phyloP scores from a whole-genome alignment of 1,284 basidiomycete genomes.

The Somion occarium region DNA sequence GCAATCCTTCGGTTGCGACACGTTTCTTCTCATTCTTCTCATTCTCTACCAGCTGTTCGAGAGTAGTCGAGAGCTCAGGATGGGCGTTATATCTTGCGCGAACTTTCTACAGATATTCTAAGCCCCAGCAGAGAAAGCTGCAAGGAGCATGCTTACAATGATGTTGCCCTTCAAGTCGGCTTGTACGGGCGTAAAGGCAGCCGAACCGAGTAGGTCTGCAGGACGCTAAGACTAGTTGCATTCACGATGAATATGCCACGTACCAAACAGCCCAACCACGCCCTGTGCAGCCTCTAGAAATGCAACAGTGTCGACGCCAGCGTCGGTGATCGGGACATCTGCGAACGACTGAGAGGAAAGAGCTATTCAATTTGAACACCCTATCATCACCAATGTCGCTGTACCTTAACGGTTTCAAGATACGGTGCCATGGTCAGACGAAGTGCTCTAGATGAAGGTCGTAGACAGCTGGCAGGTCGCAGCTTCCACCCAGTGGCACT shows the following conservation, averaged over 20 bases:
- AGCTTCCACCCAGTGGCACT: no score
- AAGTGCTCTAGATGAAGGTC: slow-evolving; percentile 5
- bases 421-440: slow-evolving; percentile 72
- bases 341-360: slow-evolving; percentile 71
- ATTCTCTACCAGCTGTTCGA: slow-evolving; percentile 82
- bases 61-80: slow-evolving; percentile 65
- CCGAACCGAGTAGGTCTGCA: slow-evolving; percentile 83
- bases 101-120: slow-evolving; percentile 69
- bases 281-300: slow-evolving; percentile 92
- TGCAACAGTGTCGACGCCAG: slow-evolving; percentile 82
- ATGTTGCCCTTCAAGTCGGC: slow-evolving; percentile 93
- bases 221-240: neutral
- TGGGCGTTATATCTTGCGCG: slow-evolving; percentile 71
- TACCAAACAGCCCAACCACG: slow-evolving; percentile 89
- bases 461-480: slow-evolving; percentile 4
- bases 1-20: slow-evolving; percentile 84
- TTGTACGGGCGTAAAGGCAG: slow-evolving; percentile 85
- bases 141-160: slow-evolving; percentile 44
- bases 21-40: slow-evolving; percentile 88
- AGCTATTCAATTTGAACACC: slow-evolving; percentile 3
- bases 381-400: slow-evolving; percentile 12
- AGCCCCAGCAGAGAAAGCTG: slow-evolving; percentile 1
- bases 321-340: slow-evolving; percentile 84
- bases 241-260: slow-evolving; percentile 21
- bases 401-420: slow-evolving; percentile 78